phyloP scores from a whole-genome alignment of 2,329 filamentous ascomycete genomes.

The Stemphylium lycopersici region DNA sequence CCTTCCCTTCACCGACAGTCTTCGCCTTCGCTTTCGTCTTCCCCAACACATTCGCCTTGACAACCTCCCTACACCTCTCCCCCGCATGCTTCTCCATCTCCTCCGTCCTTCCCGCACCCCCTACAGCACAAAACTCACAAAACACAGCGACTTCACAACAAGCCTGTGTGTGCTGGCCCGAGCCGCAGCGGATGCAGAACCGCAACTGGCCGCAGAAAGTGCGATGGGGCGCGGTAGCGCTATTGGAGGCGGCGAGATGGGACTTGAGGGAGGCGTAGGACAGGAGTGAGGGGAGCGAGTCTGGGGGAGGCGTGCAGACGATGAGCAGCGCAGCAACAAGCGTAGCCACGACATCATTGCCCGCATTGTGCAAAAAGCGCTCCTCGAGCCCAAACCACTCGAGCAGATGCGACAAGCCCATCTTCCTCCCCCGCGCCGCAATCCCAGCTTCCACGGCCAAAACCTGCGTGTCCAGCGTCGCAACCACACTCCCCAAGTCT shows the following conservation, averaged over 20 bases:
- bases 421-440: background rate
- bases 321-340: slow-evolving; percentile 14
- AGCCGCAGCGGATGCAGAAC: slow-evolving; percentile 1
- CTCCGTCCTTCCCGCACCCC: background rate
- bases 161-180: background rate
- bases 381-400: slow-evolving; percentile 1
- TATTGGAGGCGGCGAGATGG: background rate
- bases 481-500: slow-evolving; percentile 14
- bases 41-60: too few species aligned
- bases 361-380: slow-evolving; percentile 21
- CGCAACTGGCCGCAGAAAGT: background rate
- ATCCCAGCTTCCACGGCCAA: slow-evolving; percentile 20
- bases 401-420: slow-evolving; percentile 11
- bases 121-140: background rate
- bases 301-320: too few species aligned
- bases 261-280: too few species aligned
- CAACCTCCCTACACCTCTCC: background rate
- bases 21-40: background rate
- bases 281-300: too few species aligned
- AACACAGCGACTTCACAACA: background rate
- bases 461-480: slow-evolving; percentile 27
- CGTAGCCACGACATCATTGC: slow-evolving; percentile 21
- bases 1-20: too few species aligned
- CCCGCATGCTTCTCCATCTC: background rate
- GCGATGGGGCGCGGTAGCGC: background rate